Evolutionary conservation across 129 eudicot genomes (phyloP).

Genomic region (Centrapalus pauciflorus): DNA sequence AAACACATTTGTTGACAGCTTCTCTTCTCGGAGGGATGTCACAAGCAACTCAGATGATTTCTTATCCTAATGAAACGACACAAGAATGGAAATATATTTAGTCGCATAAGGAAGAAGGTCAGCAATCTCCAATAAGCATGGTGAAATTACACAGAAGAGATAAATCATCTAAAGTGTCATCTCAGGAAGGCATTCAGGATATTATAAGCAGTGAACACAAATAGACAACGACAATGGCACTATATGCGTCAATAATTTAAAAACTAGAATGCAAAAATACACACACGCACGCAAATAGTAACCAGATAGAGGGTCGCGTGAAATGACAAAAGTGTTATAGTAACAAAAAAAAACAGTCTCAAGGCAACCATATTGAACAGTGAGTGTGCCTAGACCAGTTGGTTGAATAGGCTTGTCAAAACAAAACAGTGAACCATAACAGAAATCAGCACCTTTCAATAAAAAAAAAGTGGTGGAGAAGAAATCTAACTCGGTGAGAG

Average conservation of each 20-base stretch:
- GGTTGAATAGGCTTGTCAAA: too few relatives aligned
- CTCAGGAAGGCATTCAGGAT: background rate
- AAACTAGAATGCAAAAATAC: background rate
- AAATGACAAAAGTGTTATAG: background rate
- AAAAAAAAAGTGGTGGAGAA: background rate
- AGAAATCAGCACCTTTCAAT: background rate
- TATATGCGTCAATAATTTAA: background rate
- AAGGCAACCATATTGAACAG: too few relatives aligned
- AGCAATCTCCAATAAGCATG: background rate
- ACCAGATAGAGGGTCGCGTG: background rate
- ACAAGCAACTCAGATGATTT: conserved; percentile 32
- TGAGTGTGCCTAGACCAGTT: too few relatives aligned
- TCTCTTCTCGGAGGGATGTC: conserved; percentile 37
- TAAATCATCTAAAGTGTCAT: background rate
- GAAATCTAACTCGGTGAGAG: background rate
- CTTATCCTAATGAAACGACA: conserved; percentile 28
- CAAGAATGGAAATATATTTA: background rate
- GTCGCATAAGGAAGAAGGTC: background rate
- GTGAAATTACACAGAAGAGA: background rate
- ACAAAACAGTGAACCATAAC: background rate
- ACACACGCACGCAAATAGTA: background rate
- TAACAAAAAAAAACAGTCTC: background rate
- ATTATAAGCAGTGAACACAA: background rate
- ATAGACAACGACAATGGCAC: background rate
- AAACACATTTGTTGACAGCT: conserved; percentile 52